These are phyloP conservation scores for Candida multigemmis DNA, from an alignment of 805 yeast genomes.

Conservation along the genomic window DNA sequence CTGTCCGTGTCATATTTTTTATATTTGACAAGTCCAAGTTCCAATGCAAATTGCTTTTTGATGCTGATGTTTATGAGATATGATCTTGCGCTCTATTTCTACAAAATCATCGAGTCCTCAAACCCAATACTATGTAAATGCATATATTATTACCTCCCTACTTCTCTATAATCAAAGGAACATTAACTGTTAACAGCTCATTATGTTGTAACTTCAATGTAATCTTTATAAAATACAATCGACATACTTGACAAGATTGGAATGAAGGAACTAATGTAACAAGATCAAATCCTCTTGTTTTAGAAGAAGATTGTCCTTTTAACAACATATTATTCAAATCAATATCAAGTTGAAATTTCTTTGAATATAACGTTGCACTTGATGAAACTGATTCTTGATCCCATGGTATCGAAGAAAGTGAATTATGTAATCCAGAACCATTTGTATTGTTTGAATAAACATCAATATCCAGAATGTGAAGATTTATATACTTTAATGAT, in stretches of 20 bases:
- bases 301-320: constrained; percentile 14
- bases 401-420: constrained; percentile 22
- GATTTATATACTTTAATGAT: constrained; percentile 23
- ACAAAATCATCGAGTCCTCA: no score
- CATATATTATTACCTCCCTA: no score
- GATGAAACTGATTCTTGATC: constrained; percentile 5
- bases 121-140: no score
- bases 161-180: constrained; percentile 26
- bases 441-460: constrained; percentile 5
- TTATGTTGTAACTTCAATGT: constrained; percentile 20
- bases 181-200: constrained; percentile 19
- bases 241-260: constrained; percentile 26
- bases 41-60: no score
- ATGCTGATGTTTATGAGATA: no score
- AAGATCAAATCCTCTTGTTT: constrained; percentile 14
- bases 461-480: constrained; percentile 13
- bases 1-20: constrained; percentile 70
- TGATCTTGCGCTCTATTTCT: no score
- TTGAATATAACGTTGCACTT: constrained; percentile 10
- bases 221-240: constrained; percentile 27
- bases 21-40: no score
- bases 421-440: constrained; percentile 12
- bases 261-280: constrained; percentile 30
- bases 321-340: constrained; percentile 17
- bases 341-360: constrained; percentile 19